phyloP scores from a whole-genome alignment of 208 protist species.

The Strigomonas culicis region DNA sequence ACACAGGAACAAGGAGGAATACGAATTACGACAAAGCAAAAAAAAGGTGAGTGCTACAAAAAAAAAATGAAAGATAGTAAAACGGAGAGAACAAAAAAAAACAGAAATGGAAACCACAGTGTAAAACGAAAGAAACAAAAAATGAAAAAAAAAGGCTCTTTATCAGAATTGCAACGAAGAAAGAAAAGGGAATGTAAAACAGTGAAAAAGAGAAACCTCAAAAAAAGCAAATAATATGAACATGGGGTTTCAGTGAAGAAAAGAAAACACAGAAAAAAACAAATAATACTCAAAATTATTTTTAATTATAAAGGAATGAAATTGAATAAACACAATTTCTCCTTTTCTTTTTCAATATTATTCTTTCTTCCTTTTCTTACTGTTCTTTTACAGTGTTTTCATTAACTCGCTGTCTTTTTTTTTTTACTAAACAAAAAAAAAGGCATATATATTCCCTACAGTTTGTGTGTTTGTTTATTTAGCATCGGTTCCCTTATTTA shows the following conservation, averaged over 20 bases:
- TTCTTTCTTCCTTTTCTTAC: no score
- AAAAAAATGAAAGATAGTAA: constrained; percentile 9
- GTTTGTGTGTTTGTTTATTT: background rate
- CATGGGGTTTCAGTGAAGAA: no score
- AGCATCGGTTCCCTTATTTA: background rate
- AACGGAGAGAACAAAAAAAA: background rate
- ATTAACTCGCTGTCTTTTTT: no score
- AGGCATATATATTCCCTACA: no score
- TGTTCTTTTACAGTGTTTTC: no score
- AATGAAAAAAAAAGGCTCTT: constrained; percentile 1
- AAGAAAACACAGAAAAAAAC: constrained; percentile 2
- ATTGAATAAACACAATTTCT: no score
- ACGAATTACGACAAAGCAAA: constrained; percentile 14
- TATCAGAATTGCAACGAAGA: background rate
- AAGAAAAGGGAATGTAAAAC: background rate
- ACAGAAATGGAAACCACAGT: constrained; percentile 1
- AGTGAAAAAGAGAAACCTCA: constrained; percentile 5
- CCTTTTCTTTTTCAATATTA: no score
- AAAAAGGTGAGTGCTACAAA: constrained; percentile 9
- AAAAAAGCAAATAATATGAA: constrained; percentile 15
- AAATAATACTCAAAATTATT: background rate
- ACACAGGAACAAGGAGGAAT: background rate
- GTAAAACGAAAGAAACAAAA: constrained; percentile 6
- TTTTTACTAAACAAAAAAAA: no score
- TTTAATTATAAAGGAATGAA: background rate